Evolutionary conservation across 1,139 yeast species (phyloP), one percentile per base, ranked within the genome.

Genomic region (Diutina sp.): DNA sequence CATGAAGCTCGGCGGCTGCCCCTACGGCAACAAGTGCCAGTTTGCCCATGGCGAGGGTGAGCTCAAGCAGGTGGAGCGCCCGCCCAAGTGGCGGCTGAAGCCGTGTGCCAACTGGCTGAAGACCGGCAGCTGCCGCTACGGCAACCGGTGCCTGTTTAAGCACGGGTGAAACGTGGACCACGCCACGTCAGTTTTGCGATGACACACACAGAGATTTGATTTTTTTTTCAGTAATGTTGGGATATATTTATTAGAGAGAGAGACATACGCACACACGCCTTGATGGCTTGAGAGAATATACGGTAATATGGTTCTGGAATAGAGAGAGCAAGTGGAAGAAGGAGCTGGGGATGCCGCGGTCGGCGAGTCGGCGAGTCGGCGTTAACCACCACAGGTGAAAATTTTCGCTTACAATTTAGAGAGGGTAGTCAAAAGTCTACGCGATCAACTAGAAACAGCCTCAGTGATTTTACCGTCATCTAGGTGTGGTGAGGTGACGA

Each of bases 21-120:
- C 96, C 9, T 90, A 90, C 67, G 96, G 96, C 2, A 79, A 80
- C 62, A 90, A 90, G 72, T 90, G 97, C 68, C 97, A 90, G 71
- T 90, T 90, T 77, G 97, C 97, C 8, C 97, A 90, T 65, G 97
- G 97, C 28, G 77, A 80, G 51, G 73, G 79, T 58, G 97, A 90
- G 67, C 74, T 90, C 64, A 88, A 89, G 68, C 65, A 69, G 21
- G 84, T 89, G 55, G 86, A 83, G 60, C 79, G 95, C 59, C 87
- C 93, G 16, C 83, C 87, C 58, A 90, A 90, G 66, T 90, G 95
- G 87, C 82, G 96, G 67, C 87, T 96, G 32, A 90, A 90, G 72
- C 89, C 95, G 28, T 90, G 97, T 72, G 86, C 84, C 61, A 90
- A 90, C 69, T 90, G 97, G 96, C 67, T 83, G 48, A 86, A 85